Conservation (phyloP, 2,329 filamentous ascomycete species). For the Cadophora luteo-olivacea region DNA sequence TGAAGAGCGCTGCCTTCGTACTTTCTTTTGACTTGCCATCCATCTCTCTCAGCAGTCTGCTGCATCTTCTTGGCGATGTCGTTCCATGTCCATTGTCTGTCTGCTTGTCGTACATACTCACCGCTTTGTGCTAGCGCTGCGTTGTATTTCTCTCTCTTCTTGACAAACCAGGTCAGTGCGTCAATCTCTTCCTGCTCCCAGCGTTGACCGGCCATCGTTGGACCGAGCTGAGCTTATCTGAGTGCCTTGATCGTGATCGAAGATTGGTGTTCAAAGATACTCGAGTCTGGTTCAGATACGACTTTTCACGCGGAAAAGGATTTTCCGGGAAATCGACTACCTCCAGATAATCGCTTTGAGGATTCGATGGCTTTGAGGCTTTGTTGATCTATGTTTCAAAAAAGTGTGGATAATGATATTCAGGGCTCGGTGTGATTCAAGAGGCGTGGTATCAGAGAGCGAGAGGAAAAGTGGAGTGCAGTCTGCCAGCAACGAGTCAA, state of each 20-base stretch:
- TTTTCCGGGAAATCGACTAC: too few species aligned
- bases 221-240: not conserved
- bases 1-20: not conserved
- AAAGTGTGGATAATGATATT: not conserved
- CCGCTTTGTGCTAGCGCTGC: not conserved
- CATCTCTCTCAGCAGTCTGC: conserved; percentile 1
- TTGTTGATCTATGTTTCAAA: not conserved
- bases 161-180: not conserved
- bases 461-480: not conserved
- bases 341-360: too few species aligned
- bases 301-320: not conserved
- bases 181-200: conserved; percentile 5
- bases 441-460: not conserved
- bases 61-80: conserved; percentile 10
- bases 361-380: not conserved
- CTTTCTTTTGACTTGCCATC: not conserved
- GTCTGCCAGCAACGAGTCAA: not conserved
- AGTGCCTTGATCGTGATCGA: not conserved
- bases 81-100: conserved; percentile 3
- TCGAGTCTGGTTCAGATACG: not conserved
- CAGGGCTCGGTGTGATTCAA: not conserved
- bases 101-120: not conserved
- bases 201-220: not conserved
- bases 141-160: not conserved
- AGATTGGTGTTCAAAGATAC: not conserved